A percentile compares a stretch with the other conserved stretches of the same genome.
Evolutionary conservation across 768 basidiomycete species (phyloP).

Genomic region (Lactarius evosmus): DNA sequence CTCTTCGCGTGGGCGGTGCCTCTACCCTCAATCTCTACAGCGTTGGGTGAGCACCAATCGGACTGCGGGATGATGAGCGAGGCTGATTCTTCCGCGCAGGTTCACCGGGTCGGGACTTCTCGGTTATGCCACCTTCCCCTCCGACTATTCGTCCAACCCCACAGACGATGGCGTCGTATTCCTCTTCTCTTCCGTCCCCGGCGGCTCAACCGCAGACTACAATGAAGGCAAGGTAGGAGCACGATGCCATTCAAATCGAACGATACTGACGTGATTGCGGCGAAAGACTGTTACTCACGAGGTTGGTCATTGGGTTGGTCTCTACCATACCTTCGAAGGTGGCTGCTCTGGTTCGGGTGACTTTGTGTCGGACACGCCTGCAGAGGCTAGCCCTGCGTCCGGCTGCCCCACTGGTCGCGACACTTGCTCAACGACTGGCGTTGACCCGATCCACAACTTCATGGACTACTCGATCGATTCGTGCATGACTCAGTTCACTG

Average conservation of each 20-base stretch:
- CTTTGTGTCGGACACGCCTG: conserved; percentile 45
- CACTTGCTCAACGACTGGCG: conserved; percentile 32
- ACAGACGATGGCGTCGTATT: conserved; percentile 48
- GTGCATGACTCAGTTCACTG: conserved; percentile 50
- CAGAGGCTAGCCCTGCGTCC: conserved; percentile 42
- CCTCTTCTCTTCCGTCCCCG: conserved; percentile 37
- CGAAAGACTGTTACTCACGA: conserved; percentile 51
- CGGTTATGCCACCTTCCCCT: conserved; percentile 55
- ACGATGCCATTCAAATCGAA: background rate
- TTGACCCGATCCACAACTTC: conserved; percentile 49
- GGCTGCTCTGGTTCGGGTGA: conserved; percentile 43
- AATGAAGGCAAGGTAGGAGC: conserved; percentile 35
- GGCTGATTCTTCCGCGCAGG: conserved; percentile 27
- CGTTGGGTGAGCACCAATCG: conserved; percentile 40
- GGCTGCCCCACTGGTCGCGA: conserved; percentile 38
- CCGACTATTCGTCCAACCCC: conserved; percentile 39
- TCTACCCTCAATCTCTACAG: conserved; percentile 49
- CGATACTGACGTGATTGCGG: background rate
- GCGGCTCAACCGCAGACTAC: conserved; percentile 42
- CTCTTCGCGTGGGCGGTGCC: conserved; percentile 42
- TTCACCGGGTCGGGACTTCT: conserved; percentile 46
- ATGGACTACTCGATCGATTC: conserved; percentile 53
- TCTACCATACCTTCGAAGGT: conserved; percentile 59
- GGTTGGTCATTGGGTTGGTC: conserved; percentile 58
- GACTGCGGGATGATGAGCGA: background rate